Percentiles rank a stretch among this genome's conserved stretches.
Conservation (phyloP, 2,329 filamentous ascomycete species). For the Trichoderma sp. region DNA sequence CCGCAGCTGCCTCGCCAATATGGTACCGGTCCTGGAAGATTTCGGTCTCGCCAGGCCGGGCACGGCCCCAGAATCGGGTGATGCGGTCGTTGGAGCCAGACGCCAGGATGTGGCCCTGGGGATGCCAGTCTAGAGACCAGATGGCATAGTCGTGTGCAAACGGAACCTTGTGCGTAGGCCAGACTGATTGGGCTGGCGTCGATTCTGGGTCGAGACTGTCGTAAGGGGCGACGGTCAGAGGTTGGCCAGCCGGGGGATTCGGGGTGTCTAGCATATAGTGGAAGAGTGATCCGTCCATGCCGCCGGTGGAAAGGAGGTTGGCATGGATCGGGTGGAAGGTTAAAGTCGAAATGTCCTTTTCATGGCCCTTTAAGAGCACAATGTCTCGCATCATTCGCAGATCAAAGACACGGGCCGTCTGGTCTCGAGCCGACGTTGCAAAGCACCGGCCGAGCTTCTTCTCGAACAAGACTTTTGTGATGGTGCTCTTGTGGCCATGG, state of each 20-base stretch:
- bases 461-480: conserved; percentile 90
- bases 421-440: conserved; percentile 88
- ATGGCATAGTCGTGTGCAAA: conserved; percentile 93
- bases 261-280: conserved; percentile 97
- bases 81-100: conserved; percentile 96
- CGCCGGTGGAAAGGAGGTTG: conserved; percentile 84
- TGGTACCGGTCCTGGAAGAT: conserved; percentile 90
- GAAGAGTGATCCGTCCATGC: conserved; percentile 82
- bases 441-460: conserved; percentile 78
- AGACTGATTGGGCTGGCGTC: conserved; percentile 83
- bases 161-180: conserved; percentile 80
- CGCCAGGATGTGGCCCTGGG: conserved; percentile 88
- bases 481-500: conserved; percentile 95
- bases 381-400: conserved; percentile 98
- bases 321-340: conserved; percentile 93
- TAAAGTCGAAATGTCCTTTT: conserved; percentile 91
- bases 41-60: conserved; percentile 81
- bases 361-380: conserved; percentile 85
- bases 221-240: conserved; percentile 74
- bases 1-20: conserved; percentile 88
- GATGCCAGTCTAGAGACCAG: conserved; percentile 98
- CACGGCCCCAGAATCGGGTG: conserved; percentile 93
- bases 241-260: conserved; percentile 72
- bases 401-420: conserved; percentile 90
- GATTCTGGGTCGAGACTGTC: conserved; percentile 77